These are phyloP conservation scores for Candida gorgasii DNA, from an alignment of 805 yeast species.

Conservation along the genomic window DNA sequence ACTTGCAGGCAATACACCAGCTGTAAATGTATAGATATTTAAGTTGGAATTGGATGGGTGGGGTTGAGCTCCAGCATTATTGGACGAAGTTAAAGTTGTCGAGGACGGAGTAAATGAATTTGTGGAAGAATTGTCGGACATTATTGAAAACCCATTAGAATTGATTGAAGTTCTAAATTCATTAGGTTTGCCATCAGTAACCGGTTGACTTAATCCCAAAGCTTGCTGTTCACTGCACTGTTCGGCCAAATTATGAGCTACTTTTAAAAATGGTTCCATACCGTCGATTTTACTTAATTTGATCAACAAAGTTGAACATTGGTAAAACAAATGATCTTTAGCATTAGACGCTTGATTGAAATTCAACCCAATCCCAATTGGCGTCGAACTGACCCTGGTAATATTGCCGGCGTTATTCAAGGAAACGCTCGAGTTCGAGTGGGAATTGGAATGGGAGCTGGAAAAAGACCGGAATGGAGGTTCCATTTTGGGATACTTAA, in stretches of 20 bases:
- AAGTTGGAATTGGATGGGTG: constrained; percentile 20
- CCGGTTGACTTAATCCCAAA: constrained; percentile 43
- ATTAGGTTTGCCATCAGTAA: constrained; percentile 24
- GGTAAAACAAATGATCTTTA: constrained; percentile 68
- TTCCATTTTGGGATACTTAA: constrained; percentile 12
- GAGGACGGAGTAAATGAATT: constrained; percentile 15
- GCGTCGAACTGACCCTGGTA: constrained; percentile 47
- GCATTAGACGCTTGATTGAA: constrained; percentile 66
- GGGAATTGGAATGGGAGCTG: constrained; percentile 11
- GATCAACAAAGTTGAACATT: constrained; percentile 57
- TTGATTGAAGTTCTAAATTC: constrained; percentile 36
- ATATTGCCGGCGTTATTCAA: constrained; percentile 33
- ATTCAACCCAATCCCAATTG: constrained; percentile 42
- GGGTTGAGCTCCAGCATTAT: constrained; percentile 19
- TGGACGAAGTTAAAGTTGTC: constrained; percentile 11
- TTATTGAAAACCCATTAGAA: constrained; percentile 35
- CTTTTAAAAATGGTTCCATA: constrained; percentile 63
- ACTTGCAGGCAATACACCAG: constrained; percentile 75
- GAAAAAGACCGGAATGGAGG: constrained; percentile 42
- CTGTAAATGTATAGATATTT: constrained; percentile 61
- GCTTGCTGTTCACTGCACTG: constrained; percentile 75
- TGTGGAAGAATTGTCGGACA: constrained; percentile 29
- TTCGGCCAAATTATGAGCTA: constrained; percentile 68
- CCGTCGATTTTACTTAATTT: constrained; percentile 63
- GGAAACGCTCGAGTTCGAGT: constrained; percentile 26